Evolutionary conservation across 2,329 filamentous ascomycete species (phyloP), one percentile per base, ranked within the genome.

Genomic region (Catunica adiposa): DNA sequence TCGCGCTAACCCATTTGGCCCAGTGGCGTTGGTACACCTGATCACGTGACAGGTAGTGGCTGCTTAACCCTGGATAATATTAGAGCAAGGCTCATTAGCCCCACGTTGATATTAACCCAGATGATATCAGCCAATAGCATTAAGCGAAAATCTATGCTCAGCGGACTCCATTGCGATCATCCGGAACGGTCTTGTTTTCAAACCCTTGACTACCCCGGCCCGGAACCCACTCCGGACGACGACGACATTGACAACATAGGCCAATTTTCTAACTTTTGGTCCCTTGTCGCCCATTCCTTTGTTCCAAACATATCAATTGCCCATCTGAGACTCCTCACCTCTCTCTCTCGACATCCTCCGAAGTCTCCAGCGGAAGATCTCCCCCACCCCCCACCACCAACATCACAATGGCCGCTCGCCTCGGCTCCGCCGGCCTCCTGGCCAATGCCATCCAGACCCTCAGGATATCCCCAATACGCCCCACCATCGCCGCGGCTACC

Each of bases 361-460:
- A 22, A 23, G 8, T 48, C 11, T 9, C 44, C 44, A 9, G 29
- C 29, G 11, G 29, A 26, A 48, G 9, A 48, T n/a, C 44, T 6
- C 3, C 44, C 8, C 6, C 17, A 17, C 44, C 9, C 26, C 20
- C 5, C 23, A 8, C 50, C 34, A 42, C 9, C 17, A 40, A 25
- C 40, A 26, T 17, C 26, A 40, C 46, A 38, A 50, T 23, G 23
- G 23, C 25, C 29, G 78, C 78, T 75, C 74, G 68, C 68, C 66
- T 70, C 60, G 66, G 65, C 62, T 65, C 64, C 62, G 61, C 73
- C 48, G 68, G 70, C 59, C 66, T 70, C 63, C 68, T 80, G 59
- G 64, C 72, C 61, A 70, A 70, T 65, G 74, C 76, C 64, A 71
- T 80, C 26, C 71, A 69, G 59, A 70, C 71, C 56, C 67, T 80